These are phyloP conservation scores for Gossypium lobatum DNA, from an alignment of 441 rosid species.

Conservation along the genomic window DNA sequence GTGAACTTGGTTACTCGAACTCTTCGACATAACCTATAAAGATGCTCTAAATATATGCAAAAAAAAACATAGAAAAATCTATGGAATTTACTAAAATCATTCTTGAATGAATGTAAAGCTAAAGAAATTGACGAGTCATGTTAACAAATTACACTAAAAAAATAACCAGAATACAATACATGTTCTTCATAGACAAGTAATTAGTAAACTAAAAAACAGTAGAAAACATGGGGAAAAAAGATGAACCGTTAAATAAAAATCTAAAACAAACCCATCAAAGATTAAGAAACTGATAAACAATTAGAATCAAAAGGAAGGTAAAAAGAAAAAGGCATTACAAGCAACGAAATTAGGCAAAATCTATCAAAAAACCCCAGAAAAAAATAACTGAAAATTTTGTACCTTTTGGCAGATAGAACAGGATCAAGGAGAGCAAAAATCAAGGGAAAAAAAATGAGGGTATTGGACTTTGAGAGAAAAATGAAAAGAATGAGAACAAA, in stretches of 20 bases:
- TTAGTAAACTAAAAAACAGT: neutral
- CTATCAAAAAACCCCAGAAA: neutral
- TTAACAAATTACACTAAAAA: no score
- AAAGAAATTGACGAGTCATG: no score
- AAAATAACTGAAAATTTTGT: neutral
- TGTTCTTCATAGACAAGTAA: no score
- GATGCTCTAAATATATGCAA: no score
- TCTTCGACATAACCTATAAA: no score
- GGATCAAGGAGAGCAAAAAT: neutral
- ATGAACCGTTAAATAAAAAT: neutral
- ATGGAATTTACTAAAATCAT: no score
- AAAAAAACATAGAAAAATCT: no score
- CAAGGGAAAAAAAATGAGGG: neutral
- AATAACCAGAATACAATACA: no score
- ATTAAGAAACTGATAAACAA: neutral
- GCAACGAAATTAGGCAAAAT: neutral
- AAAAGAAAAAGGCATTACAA: neutral
- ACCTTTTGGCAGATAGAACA: conserved; percentile 9
- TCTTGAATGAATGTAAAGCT: no score
- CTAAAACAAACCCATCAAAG: neutral
- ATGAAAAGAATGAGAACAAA: neutral
- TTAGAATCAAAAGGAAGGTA: neutral
- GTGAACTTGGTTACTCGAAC: no score
- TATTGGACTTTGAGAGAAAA: neutral
- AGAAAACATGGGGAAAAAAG: neutral